These are phyloP conservation scores for Trebouxia sp. DNA, from an alignment of 139 green algal species.

Conservation along the genomic window DNA sequence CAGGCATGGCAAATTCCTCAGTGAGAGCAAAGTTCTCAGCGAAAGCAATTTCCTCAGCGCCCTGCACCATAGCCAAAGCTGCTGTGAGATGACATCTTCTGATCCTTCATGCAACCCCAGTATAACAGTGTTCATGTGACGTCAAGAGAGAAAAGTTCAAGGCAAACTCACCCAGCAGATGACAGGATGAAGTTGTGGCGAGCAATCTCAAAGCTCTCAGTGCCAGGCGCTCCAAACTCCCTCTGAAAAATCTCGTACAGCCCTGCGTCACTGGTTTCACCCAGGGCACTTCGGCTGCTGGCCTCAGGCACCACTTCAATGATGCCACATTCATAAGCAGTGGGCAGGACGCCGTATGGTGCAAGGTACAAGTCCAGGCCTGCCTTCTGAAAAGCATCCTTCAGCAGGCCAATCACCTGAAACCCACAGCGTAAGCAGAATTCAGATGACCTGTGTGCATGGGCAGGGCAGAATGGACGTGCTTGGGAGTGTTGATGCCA, in stretches of 20 bases:
- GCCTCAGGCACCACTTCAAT: slow-evolving; percentile 94
- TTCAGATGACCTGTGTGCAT: not conserved
- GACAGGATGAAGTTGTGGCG: slow-evolving; percentile 88
- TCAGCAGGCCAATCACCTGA: slow-evolving; percentile 82
- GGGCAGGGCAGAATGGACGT: not conserved
- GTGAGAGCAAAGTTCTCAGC: too few species aligned
- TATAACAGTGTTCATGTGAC: too few species aligned
- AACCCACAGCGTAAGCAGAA: not conserved
- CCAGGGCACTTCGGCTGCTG: slow-evolving; percentile 68
- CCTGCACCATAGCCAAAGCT: too few species aligned
- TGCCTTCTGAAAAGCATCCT: slow-evolving; percentile 68
- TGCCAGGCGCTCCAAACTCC: slow-evolving; percentile 85
- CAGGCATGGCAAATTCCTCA: too few species aligned
- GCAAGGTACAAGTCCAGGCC: slow-evolving; percentile 86
- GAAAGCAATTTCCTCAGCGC: too few species aligned
- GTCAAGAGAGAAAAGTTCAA: not conserved
- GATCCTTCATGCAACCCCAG: too few species aligned
- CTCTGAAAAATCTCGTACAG: slow-evolving; percentile 93
- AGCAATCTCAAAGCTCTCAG: slow-evolving; percentile 79
- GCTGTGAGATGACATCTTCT: too few species aligned
- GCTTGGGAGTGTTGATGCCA: not conserved
- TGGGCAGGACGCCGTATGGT: slow-evolving; percentile 95
- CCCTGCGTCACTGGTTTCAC: slow-evolving; percentile 88
- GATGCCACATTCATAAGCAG: slow-evolving; percentile 94
- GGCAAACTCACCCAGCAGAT: slow-evolving; percentile 47